A percentile compares a stretch with the other conserved stretches of the same genome.
These are phyloP conservation scores for Musa acuminata DNA, from an alignment of 176 grass and related monocot genomes.

Conservation along the genomic window DNA sequence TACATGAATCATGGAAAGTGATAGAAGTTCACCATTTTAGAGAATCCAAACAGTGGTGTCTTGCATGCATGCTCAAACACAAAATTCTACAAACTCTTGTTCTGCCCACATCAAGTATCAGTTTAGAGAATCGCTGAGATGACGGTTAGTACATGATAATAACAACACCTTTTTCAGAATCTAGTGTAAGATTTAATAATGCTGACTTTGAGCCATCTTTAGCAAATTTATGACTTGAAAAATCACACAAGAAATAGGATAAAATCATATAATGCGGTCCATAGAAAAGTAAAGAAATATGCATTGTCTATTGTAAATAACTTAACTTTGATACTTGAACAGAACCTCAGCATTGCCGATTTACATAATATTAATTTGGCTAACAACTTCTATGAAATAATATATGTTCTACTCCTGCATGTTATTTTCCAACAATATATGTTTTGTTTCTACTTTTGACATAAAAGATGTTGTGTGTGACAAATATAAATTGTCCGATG, in stretches of 20 bases:
- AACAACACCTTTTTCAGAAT: conserved; percentile 63
- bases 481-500: no score
- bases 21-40: no score
- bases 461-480: no score
- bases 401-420: no score
- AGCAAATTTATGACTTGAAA: conserved; percentile 77
- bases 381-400: no score
- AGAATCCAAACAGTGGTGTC: no score
- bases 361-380: no score
- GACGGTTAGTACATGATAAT: conserved; percentile 11
- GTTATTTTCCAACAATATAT: no score
- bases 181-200: conserved; percentile 86
- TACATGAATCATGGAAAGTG: background rate
- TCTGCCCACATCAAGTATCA: background rate
- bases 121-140: background rate
- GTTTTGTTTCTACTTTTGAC: no score
- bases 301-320: no score
- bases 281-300: conserved; percentile 3
- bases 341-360: no score
- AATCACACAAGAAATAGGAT: conserved; percentile 8
- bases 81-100: background rate
- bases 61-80: background rate
- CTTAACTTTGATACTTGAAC: no score
- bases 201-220: conserved; percentile 86
- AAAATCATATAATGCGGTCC: conserved; percentile 1